Evolutionary conservation across 495 filamentous ascomycete genomes (phyloP), one percentile per base, ranked within the genome.

Genomic region (Hypomontagnella submonticulosa): DNA sequence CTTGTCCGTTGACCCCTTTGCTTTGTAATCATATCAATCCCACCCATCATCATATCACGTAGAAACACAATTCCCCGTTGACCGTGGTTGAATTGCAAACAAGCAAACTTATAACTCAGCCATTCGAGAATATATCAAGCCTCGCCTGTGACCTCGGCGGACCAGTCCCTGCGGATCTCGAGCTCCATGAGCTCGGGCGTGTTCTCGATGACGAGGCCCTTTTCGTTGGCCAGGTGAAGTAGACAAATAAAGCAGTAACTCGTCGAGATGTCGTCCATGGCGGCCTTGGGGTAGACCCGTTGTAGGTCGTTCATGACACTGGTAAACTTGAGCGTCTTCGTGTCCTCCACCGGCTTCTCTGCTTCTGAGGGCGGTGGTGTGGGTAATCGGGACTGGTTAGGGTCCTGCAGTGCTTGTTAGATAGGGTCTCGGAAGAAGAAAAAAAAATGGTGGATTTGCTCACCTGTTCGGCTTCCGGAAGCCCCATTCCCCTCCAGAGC

Each of bases 221-320:
- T 96, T 76, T 99, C 96, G 77, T 99, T 99, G 48, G 96, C 96
- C 69, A 99, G 69, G 79, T 99, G 96, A 49, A 99, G 81, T 52
- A 98, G 75, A 70, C 92, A 97, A 71, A 99, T 99, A 78, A 99
- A 99, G 71, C 96, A 97, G 74, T 89, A 99, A 48, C 89, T 92
- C 1, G 96, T 99, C 36, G 92, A 97, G 72, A 99, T 99, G 77
- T 99, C 96, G 36, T 87, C 87, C 84, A 99, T 90, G 23, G 84
- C 83, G 57, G 90, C 84, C 69, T 89, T 86, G 11, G 92, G 89
- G 71, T 99, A 99, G 0, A 96, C 93, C 2, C 79, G 75, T 75
- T 95, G 90, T 16, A 99, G 81, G 44, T 86, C 86, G 73, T 96
- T 95, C 86, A 99, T 96, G 56, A 98, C 87, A 3, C 85, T 76